Percentiles rank a stretch among this genome's conserved stretches.
These are phyloP conservation scores for Agapanthus africanus DNA, from an alignment of 106 monocot genomes.

Conservation along the genomic window DNA sequence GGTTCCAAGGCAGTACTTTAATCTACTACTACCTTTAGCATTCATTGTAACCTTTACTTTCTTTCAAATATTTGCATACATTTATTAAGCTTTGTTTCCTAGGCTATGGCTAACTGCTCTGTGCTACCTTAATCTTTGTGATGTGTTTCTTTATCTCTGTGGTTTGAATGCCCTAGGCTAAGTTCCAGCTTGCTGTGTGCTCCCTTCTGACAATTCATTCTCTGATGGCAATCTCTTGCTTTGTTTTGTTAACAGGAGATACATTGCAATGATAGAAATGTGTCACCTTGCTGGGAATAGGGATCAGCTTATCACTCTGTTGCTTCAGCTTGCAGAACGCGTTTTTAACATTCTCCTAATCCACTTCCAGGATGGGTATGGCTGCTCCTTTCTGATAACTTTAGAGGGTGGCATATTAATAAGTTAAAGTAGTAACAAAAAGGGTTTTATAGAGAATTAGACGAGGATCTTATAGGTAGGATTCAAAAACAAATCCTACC, in stretches of 20 bases:
- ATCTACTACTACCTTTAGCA: too few relatives aligned
- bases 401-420: too few relatives aligned
- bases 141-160: not conserved
- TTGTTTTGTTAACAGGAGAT: slow-evolving; percentile 53
- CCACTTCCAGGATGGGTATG: slow-evolving; percentile 88
- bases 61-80: too few relatives aligned
- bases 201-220: not conserved
- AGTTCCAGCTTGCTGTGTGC: not conserved
- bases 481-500: too few relatives aligned
- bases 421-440: too few relatives aligned
- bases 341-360: slow-evolving; percentile 62
- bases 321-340: slow-evolving; percentile 79
- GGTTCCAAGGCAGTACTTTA: too few relatives aligned
- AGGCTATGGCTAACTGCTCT: too few relatives aligned
- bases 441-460: too few relatives aligned
- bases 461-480: too few relatives aligned
- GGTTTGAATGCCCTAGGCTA: not conserved
- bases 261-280: slow-evolving; percentile 89
- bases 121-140: too few relatives aligned
- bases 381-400: not conserved
- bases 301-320: slow-evolving; percentile 53
- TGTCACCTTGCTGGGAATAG: slow-evolving; percentile 65
- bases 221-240: not conserved
- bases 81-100: too few relatives aligned
- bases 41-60: too few relatives aligned